Evolutionary conservation across 75 land plant species (phyloP).

Genomic region (Picea glauca): DNA sequence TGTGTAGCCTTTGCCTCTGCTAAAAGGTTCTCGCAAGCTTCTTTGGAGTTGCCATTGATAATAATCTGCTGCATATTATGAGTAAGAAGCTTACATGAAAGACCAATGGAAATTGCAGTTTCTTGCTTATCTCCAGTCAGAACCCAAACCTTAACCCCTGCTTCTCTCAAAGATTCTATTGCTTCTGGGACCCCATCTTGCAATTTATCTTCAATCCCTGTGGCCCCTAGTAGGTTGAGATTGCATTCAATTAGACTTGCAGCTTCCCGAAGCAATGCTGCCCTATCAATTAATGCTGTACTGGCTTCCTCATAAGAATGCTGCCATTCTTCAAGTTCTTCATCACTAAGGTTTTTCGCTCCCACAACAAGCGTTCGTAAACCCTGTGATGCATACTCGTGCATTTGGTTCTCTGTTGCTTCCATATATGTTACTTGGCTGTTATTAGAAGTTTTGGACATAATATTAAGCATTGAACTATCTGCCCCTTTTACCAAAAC

Average conservation of each 20-base stretch:
- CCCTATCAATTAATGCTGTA: conserved; percentile 59
- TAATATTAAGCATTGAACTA: conserved; percentile 58
- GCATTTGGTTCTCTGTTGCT: conserved; percentile 56
- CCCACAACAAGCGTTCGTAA: conserved; percentile 85
- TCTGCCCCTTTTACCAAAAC: conserved; percentile 90
- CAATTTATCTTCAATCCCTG: conserved; percentile 82
- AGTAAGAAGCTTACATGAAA: conserved; percentile 75
- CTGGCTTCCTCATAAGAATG: conserved; percentile 64
- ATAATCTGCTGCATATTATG: conserved; percentile 67
- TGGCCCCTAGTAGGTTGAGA: conserved; percentile 66
- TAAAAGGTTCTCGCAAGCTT: conserved; percentile 48
- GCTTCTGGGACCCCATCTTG: conserved; percentile 94
- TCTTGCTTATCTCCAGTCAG: conserved; percentile 94
- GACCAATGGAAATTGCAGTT: conserved; percentile 85
- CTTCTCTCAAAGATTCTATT: conserved; percentile 76
- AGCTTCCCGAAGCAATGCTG: conserved; percentile 55
- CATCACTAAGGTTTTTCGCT: conserved; percentile 43
- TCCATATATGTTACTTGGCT: not conserved
- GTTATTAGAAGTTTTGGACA: conserved; percentile 10
- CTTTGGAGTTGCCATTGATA: conserved; percentile 69
- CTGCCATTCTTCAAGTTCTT: conserved; percentile 67
- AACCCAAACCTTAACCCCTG: conserved; percentile 90
- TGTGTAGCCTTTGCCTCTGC: conserved; percentile 47
- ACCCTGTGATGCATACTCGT: conserved; percentile 62
- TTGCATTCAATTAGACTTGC: conserved; percentile 57